Base-by-base conservation (phyloP, 495 filamentous ascomycete species). In the Penicillium paradoxum region DNA sequence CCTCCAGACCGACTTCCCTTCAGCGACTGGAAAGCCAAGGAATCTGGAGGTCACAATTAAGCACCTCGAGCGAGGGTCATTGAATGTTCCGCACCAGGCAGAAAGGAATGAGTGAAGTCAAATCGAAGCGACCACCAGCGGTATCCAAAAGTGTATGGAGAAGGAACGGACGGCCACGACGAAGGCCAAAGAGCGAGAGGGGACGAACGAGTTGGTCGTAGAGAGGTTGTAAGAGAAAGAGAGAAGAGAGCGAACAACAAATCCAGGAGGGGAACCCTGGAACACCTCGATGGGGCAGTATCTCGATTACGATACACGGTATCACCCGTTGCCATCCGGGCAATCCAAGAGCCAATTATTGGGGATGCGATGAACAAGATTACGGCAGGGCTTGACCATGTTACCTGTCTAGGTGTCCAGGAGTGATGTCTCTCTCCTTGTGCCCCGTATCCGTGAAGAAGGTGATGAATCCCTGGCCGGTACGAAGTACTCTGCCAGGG, bases 111-210 rank as follows among this genome's bases (percentile, higher is more conserved):
- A 60, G 42, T 52, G 27, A 42, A 48, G 21, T 15, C 34, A 58
- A 43, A 49, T 46, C 46, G 46, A 45, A 42, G 40, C 19, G 44
- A 52, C 42, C 18, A 51, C 44, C 45, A 22, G 55, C 32, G 14
- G n/a, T 13, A 42, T 42, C 43, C 51, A 51, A 41, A 54, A 37
- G 8, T 8, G 51, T 39, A 13, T 14, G 21, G 32, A 60, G 64
- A 76, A 76, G 63, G 73, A 76, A 67, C 62, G 73, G 73, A 75
- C 73, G 73, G 72, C 72, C 72, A 73, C 69, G 63, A 70, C 60
- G 60, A 63, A 51, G 69, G 72, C 69, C 70, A 72, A 63, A 47
- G 49, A 57, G 57, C 45, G 39, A 22, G 32, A 25, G 45, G 53
- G 32, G 41, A 49, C 36, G 44, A 33, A 42, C 42, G 44, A 46